Evolutionary conservation across 2,329 filamentous ascomycete genomes (phyloP), one percentile per base, ranked within the genome.

Genomic region (Colletotrichum sp.): DNA sequence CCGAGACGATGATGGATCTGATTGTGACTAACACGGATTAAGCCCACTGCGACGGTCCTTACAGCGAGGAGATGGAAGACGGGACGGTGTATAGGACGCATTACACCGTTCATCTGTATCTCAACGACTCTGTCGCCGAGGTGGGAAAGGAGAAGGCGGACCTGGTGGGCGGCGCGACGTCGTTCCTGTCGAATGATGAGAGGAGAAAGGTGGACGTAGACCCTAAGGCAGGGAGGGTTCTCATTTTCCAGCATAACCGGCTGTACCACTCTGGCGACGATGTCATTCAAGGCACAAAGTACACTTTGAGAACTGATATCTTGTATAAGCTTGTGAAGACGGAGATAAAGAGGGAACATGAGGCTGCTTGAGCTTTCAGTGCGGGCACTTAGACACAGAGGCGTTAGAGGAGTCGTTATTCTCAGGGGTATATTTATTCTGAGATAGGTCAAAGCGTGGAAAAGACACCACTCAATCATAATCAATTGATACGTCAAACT

Each of bases 21-120:
- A 19, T 39, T 39, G 11, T 27, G 15, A 34, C 32, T 68, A 57
- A 72, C 49, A 19, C 27, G 11, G 25, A 0, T 11, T 22, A 84
- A 92, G 87, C 92, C 6, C 95, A 96, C 81, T 92, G 90, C 78
- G 95, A 96, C 81, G 92, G 90, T 1, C 80, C 86, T 1, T 96
- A 94, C 79, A 86, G 86, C 66, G 92, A 91, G 19, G 71, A 76
- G 7, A 77, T 64, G 6, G 87, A 89, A 0, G 89, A 91, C 69
- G 84, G 86, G 9, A 85, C 82, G 25, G 87, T 80, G 5, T 81
- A 86, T 34, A 79, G 83, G 79, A 90, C 89, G 3, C 86, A 88
- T 70, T 90, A 89, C 80, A 92, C 91, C 0, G 76, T 92, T 6
- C 91, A 92, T 61, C 82, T 92, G 13, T 92, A 90, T 78, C 83